A percentile compares a stretch with the other conserved stretches of the same genome.
phyloP scores from a whole-genome alignment of 176 grass and related monocot species.

The Triticum dicoccoides region DNA sequence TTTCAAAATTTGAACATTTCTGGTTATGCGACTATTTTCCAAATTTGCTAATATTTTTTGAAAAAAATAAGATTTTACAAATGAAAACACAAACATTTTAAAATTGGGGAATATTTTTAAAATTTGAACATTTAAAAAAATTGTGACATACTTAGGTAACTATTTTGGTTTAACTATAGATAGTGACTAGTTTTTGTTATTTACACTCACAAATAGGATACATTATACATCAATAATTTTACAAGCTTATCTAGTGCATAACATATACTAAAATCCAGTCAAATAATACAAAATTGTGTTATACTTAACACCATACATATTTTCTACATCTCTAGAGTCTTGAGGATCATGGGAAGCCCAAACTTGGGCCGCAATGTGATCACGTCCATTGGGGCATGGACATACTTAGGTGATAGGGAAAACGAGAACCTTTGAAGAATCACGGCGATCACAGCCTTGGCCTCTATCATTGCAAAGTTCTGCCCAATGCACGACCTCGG shows the following conservation, averaged over 20 bases:
- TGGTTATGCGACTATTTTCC: too few species aligned
- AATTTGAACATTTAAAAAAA: too few species aligned
- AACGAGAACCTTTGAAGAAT: slow-evolving; percentile 47
- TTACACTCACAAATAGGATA: not conserved
- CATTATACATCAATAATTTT: not conserved
- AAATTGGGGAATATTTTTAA: too few species aligned
- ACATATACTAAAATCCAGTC: not conserved
- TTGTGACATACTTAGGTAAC: too few species aligned
- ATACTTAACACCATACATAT: not conserved
- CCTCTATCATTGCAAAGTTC: slow-evolving; percentile 54
- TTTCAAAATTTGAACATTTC: too few species aligned
- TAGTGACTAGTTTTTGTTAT: not conserved
- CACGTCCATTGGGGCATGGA: slow-evolving; percentile 5
- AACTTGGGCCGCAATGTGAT: slow-evolving; percentile 25
- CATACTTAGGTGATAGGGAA: slow-evolving; percentile 33
- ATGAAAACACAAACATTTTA: too few species aligned
- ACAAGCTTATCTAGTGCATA: not conserved
- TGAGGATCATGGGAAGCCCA: slow-evolving; percentile 39
- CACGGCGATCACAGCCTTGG: slow-evolving; percentile 35
- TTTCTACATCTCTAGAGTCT: not conserved
- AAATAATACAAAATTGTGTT: not conserved
- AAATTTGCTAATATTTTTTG: too few species aligned
- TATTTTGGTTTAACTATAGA: too few species aligned
- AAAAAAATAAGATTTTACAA: too few species aligned
- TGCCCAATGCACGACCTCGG: slow-evolving; percentile 53